These are phyloP conservation scores for Colletotrichum sp. DNA, from an alignment of 2,329 filamentous ascomycete species.

Conservation along the genomic window DNA sequence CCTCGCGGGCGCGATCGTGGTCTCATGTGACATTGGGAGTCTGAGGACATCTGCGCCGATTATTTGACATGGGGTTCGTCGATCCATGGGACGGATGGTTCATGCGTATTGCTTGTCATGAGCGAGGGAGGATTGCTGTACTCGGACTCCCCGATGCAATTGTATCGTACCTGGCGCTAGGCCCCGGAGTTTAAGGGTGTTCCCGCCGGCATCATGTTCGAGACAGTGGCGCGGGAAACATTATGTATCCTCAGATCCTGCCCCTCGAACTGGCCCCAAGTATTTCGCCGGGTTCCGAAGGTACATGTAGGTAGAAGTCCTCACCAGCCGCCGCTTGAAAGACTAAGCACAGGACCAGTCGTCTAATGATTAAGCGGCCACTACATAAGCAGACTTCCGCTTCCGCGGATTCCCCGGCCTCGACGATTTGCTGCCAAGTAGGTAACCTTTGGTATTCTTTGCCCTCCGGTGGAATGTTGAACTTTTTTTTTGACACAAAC, in stretches of 20 bases:
- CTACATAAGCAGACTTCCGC: neutral
- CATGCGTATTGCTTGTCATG: neutral
- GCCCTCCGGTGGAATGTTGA: neutral
- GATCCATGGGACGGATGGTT: neutral
- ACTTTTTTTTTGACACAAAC: neutral
- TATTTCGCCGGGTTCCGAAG: neutral
- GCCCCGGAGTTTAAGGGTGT: neutral
- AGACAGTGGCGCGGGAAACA: neutral
- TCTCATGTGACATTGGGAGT: neutral
- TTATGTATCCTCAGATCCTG: neutral
- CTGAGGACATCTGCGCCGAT: neutral
- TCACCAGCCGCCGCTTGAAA: neutral
- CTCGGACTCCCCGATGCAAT: neutral
- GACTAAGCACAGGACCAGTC: neutral
- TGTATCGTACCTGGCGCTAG: neutral
- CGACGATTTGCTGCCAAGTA: neutral
- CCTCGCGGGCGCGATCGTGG: neutral
- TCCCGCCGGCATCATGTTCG: neutral
- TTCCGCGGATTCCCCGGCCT: neutral
- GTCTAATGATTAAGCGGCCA: neutral
- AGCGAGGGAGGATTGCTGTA: neutral
- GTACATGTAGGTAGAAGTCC: neutral
- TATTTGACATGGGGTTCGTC: neutral
- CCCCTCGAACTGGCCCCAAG: neutral
- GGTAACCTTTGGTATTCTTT: too few species aligned